phyloP scores from a whole-genome alignment of 2,329 filamentous ascomycete species.

The Immersiporthe knoxdaviesiana region DNA sequence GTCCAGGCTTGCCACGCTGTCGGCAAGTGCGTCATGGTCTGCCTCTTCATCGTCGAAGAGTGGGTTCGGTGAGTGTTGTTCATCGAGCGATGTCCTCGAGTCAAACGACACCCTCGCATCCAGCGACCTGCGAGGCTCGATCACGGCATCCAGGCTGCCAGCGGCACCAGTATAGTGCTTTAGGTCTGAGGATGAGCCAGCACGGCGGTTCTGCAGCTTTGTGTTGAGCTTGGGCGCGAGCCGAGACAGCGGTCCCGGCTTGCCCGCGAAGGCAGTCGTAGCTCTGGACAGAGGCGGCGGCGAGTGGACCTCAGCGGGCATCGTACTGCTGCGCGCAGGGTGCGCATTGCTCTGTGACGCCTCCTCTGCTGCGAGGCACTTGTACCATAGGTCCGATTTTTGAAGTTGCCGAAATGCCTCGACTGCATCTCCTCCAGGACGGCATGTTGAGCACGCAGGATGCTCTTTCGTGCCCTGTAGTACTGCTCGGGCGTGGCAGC shows the following conservation, averaged over 20 bases:
- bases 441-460: slow-evolving; percentile 79
- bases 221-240: slow-evolving; percentile 44
- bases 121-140: slow-evolving; percentile 60
- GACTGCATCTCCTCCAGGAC: slow-evolving; percentile 85
- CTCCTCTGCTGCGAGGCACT: slow-evolving; percentile 90
- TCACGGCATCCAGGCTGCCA: slow-evolving; percentile 46
- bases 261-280: slow-evolving; percentile 35
- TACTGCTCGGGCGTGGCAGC: slow-evolving; percentile 81
- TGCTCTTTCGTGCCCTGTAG: slow-evolving; percentile 76
- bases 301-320: slow-evolving; percentile 17
- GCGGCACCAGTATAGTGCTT: slow-evolving; percentile 42
- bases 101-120: slow-evolving; percentile 25
- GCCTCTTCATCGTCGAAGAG: slow-evolving; percentile 83
- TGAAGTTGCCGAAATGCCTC: slow-evolving; percentile 81
- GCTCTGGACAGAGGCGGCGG: slow-evolving; percentile 23
- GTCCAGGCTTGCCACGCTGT: slow-evolving; percentile 80
- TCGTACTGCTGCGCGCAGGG: slow-evolving; percentile 21
- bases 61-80: slow-evolving; percentile 47
- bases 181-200: slow-evolving; percentile 55
- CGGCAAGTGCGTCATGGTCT: slow-evolving; percentile 70
- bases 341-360: slow-evolving; percentile 45
- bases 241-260: slow-evolving; percentile 49
- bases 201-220: slow-evolving; percentile 41
- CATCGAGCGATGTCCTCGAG: slow-evolving; percentile 57
- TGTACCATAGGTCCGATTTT: slow-evolving; percentile 93